A percentile compares a stretch with the other conserved stretches of the same genome.
phyloP scores from a whole-genome alignment of 257 asterid species.

The Solanum chaucha region DNA sequence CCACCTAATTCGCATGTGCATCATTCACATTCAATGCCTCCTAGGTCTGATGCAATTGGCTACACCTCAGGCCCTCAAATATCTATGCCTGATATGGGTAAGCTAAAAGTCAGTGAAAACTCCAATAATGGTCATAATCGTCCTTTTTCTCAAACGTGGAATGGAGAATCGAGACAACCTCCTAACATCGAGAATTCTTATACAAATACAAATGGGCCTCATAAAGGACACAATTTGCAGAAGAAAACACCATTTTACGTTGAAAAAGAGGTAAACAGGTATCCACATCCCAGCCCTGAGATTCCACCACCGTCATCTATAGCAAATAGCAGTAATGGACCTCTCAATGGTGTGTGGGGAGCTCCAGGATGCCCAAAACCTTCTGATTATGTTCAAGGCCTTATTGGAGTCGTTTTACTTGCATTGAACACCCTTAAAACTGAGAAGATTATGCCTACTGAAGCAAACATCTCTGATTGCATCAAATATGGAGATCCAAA shows the following conservation, averaged over 20 bases:
- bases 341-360: slow-evolving; percentile 50
- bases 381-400: slow-evolving; percentile 63
- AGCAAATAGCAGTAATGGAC: slow-evolving; percentile 14
- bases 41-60: slow-evolving; percentile 20
- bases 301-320: slow-evolving; percentile 29
- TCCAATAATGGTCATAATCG: slow-evolving; percentile 19
- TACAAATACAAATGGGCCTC: slow-evolving; percentile 21
- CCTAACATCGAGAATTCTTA: slow-evolving; percentile 23
- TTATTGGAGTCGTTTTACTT: slow-evolving; percentile 66
- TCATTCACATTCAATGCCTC: slow-evolving; percentile 9
- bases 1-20: slow-evolving; percentile 16
- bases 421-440: slow-evolving; percentile 72
- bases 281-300: slow-evolving; percentile 35
- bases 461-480: slow-evolving; percentile 71
- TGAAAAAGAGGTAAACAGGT: slow-evolving; percentile 28
- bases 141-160: slow-evolving; percentile 16
- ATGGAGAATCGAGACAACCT: slow-evolving; percentile 49
- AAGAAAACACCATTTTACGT: slow-evolving; percentile 28
- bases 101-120: slow-evolving; percentile 19
- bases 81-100: slow-evolving; percentile 24
- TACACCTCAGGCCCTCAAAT: slow-evolving; percentile 17
- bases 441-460: slow-evolving; percentile 82
- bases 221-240: slow-evolving; percentile 36
- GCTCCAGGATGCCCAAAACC: slow-evolving; percentile 65
- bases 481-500: slow-evolving; percentile 54